A percentile compares a stretch with the other conserved stretches of the same genome.
These are phyloP conservation scores for Camelina neglecta DNA, from an alignment of 345 rosid genomes.

Conservation along the genomic window DNA sequence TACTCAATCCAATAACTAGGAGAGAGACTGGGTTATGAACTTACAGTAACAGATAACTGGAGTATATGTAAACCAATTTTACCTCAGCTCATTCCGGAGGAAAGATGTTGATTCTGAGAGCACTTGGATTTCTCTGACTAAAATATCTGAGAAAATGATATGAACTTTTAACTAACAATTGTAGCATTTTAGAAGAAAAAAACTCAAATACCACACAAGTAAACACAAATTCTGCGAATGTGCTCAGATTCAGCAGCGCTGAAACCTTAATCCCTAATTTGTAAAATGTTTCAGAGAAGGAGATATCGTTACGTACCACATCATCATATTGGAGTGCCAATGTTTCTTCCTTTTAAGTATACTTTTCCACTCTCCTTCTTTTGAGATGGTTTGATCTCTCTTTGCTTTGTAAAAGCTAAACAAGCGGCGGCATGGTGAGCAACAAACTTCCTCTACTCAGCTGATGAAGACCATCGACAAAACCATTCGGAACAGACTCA, in stretches of 20 bases:
- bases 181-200: too few species aligned
- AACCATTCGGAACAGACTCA: too few species aligned
- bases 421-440: too few species aligned
- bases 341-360: neutral
- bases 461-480: too few species aligned
- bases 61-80: neutral
- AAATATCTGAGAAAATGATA: constrained; percentile 8
- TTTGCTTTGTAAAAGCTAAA: too few species aligned
- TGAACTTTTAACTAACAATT: neutral
- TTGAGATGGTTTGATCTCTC: too few species aligned
- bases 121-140: neutral
- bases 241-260: too few species aligned
- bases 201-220: too few species aligned
- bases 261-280: neutral
- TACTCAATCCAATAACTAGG: neutral
- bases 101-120: neutral
- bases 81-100: neutral
- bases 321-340: too few species aligned
- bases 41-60: neutral
- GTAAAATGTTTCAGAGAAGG: constrained; percentile 1
- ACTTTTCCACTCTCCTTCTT: too few species aligned
- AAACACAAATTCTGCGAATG: too few species aligned
- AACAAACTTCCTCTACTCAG: too few species aligned
- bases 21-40: neutral
- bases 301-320: neutral